Conservation (phyloP, 352 stramenopile species). For the Phytophthora megakarya region DNA sequence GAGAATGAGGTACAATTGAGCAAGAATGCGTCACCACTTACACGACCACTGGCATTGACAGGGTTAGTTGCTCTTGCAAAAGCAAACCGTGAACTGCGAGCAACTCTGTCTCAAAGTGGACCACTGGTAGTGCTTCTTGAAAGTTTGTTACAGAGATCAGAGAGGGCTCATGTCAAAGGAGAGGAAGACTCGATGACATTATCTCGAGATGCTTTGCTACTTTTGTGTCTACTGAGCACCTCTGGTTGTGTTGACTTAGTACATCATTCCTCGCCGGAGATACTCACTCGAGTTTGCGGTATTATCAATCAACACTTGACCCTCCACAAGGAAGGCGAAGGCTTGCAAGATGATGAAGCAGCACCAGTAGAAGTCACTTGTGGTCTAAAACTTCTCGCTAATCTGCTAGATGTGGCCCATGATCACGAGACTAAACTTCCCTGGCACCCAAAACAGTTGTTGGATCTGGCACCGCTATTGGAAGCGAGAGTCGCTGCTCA, state of each 20-base stretch:
- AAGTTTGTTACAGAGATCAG: constrained; percentile 13
- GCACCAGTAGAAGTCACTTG: constrained; percentile 20
- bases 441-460: constrained; percentile 42
- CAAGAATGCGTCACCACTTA: constrained; percentile 20
- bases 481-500: constrained; percentile 38
- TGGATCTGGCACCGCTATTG: constrained; percentile 35
- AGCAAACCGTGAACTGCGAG: constrained; percentile 36
- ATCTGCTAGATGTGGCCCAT: constrained; percentile 44
- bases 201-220: constrained; percentile 32
- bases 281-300: constrained; percentile 20
- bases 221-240: constrained; percentile 36
- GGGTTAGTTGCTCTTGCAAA: constrained; percentile 51
- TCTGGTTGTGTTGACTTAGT: constrained; percentile 17
- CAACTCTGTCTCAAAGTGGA: constrained; percentile 30
- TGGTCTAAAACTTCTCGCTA: constrained; percentile 55
- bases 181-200: background rate
- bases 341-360: constrained; percentile 14
- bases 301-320: constrained; percentile 7
- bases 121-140: constrained; percentile 44
- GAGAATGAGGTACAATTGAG: constrained; percentile 1
- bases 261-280: constrained; percentile 17
- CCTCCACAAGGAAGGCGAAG: constrained; percentile 2
- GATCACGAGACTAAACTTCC: constrained; percentile 19
- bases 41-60: constrained; percentile 30
- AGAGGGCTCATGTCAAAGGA: background rate